Base-by-base conservation (phyloP, 768 basidiomycete species). In the Naganishia vaughanmartiniae region DNA sequence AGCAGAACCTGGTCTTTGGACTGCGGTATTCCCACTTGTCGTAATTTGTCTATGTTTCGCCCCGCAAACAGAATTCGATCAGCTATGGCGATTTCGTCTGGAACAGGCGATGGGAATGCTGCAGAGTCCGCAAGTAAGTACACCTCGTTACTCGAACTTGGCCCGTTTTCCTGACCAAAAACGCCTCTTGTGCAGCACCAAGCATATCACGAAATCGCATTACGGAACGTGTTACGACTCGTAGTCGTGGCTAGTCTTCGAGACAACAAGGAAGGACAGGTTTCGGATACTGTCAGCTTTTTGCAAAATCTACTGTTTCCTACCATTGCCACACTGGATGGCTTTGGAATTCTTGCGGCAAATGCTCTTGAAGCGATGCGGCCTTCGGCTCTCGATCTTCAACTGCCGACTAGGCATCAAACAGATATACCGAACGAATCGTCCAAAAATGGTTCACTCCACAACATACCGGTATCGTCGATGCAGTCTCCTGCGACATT, bases 71-170 rank as follows among this genome's bases (percentile, higher is more conserved):
- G 68, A 69, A 15, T 58, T 58, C 31, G 68, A 69, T 17, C 55
- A 51, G 24, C 4, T 51, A 19, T 69, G 68, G 68, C 57, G 54
- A 15, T 69, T 60, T 34, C 30, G 57, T 12, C 21, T 69, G 19
- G 68, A 63, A 31, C 68, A 69, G 39, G 68, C 68, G 19, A 58
- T 58, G 45, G 68, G 57, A 15, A 69, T 63, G 68, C 36, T 69
- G 42, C 51, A 63, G 30, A 69, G 57, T 30, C 68, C 55, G 9
- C 68, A 69, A 36, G 68, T 69, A 31, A 60, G 68, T 28, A n/a
- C 12, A 26, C 2, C 17, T 51, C 45, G 10, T 12, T 45, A 26
- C 4, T 11, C 14, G 24, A 7, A 19, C 26, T 7, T 51, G 4
- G 17, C 24, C 3, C 33, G n/a, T 7, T 34, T n/a, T 34, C 26